Evolutionary conservation across 2,329 filamentous ascomycete genomes (phyloP), one percentile per base, ranked within the genome.

Genomic region (Ilyonectria destructans): DNA sequence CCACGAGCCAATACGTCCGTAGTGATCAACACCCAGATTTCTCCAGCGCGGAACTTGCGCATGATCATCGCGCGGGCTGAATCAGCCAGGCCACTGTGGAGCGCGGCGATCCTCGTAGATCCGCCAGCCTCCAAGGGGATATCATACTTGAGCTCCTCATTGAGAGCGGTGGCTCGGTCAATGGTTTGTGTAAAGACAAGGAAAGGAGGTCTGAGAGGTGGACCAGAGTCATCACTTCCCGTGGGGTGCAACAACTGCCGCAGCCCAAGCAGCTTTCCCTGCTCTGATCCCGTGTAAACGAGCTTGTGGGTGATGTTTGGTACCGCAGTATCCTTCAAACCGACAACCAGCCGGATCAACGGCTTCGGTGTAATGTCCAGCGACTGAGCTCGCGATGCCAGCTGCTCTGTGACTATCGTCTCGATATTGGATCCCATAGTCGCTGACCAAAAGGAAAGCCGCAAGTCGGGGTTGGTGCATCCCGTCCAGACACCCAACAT

Each of bases 111-210:
- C 46, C 96, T 90, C 1, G 91, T 88, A 2, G 93, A 91, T 17
- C 95, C 95, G 48, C 95, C 95, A 6, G 95, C 96, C 80, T 95
- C 92, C 0, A 92, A 86, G 0, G 96, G 95, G 52, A 99, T 97
- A 78, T 99, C 96, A 82, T 97, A 99, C 69, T 94, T 91, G 33
- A 99, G 88, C 80, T 99, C 96, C 37, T 93, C 91, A 79, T 97
- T 91, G 2, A 99, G 87, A 6, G 96, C 95, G 35, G 92, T 89
- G 1, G 96, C 96, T 74, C 96, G 91, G 59, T 95, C 92, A 65
- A 99, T 97, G 1, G 96, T 98, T 82, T 99, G 96, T 0, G 96
- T 96, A 81, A 99, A 99, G 68, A 99, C 92, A 6, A 99, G 87
- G 82, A 98, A 97, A 0, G 96, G 96, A 0, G 96, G 94, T 1